These are phyloP conservation scores for Thecaphora frezii DNA, from an alignment of 1,284 basidiomycete species.

Conservation along the genomic window DNA sequence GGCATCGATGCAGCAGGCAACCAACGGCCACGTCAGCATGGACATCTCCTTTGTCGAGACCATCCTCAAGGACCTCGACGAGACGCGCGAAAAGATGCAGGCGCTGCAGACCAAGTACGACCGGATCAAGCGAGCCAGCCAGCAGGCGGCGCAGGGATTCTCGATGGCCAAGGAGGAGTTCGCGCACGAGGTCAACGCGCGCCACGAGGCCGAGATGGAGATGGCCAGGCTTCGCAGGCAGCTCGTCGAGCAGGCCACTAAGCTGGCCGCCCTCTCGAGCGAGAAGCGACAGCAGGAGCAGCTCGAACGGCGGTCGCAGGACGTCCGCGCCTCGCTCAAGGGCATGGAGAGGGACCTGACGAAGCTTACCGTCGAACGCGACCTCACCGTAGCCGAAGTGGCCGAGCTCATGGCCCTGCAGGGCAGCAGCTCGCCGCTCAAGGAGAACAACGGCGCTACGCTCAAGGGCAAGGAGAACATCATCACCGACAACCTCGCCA, in stretches of 20 bases:
- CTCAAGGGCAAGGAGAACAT: conserved; percentile 38
- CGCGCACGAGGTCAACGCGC: conserved; percentile 80
- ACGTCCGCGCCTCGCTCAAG: conserved; percentile 74
- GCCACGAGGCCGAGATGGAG: conserved; percentile 87
- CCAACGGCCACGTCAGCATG: conserved; percentile 69
- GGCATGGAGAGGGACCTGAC: conserved; percentile 83
- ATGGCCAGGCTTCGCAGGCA: conserved; percentile 80
- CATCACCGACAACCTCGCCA: conserved; percentile 74
- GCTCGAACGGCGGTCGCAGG: conserved; percentile 75
- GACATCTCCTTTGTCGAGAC: conserved; percentile 75
- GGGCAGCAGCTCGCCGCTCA: conserved; percentile 63
- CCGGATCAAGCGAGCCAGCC: conserved; percentile 76
- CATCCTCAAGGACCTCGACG: conserved; percentile 71
- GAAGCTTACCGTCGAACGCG: conserved; percentile 82
- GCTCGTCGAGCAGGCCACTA: conserved; percentile 83
- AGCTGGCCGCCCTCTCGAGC: conserved; percentile 79
- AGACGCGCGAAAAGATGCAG: conserved; percentile 68
- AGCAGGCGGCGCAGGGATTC: conserved; percentile 87
- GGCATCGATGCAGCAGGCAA: conserved; percentile 69
- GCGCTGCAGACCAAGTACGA: conserved; percentile 78
- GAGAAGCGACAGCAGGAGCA: conserved; percentile 70
- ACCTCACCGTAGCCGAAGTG: conserved; percentile 86
- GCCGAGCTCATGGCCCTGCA: conserved; percentile 76
- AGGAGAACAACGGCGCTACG: conserved; percentile 9
- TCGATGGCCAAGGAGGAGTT: conserved; percentile 90